Evolutionary conservation across 1,139 yeast species (phyloP).

Genomic region (Diutina siamensis): DNA sequence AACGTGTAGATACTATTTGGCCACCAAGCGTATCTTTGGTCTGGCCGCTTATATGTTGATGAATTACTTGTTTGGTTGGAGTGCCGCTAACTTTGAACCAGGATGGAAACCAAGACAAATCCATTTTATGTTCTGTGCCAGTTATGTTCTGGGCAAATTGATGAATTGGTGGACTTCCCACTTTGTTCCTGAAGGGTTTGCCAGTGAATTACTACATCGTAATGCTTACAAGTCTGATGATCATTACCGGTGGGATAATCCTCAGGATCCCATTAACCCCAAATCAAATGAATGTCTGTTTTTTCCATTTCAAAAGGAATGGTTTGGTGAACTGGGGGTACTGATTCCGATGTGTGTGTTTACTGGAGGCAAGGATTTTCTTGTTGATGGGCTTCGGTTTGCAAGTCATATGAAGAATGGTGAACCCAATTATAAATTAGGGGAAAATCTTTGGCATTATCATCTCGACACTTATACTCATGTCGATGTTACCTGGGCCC

Average conservation of each 20-base stretch:
- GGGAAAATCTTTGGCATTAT: slow-evolving; percentile 23
- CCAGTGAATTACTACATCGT: slow-evolving; percentile 26
- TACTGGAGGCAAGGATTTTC: slow-evolving; percentile 49
- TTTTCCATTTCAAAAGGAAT: not conserved
- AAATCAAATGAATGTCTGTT: slow-evolving; percentile 17
- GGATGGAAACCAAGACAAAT: slow-evolving; percentile 52
- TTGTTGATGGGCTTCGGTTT: slow-evolving; percentile 56
- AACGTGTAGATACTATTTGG: slow-evolving; percentile 31
- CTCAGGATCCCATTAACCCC: slow-evolving; percentile 9
- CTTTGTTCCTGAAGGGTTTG: slow-evolving; percentile 28
- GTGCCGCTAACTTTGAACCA: slow-evolving; percentile 55
- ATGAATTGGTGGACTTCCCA: slow-evolving; percentile 86
- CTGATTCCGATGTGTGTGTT: slow-evolving; percentile 43
- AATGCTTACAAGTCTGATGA: slow-evolving; percentile 21
- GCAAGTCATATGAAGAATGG: slow-evolving; percentile 37
- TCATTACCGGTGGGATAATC: slow-evolving; percentile 10
- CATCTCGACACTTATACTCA: slow-evolving; percentile 40
- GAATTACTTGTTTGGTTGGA: slow-evolving; percentile 80
- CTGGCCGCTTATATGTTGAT: slow-evolving; percentile 65
- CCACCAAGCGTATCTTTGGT: slow-evolving; percentile 43
- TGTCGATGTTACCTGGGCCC: slow-evolving; percentile 48
- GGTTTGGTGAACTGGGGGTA: slow-evolving; percentile 1
- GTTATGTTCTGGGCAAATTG: slow-evolving; percentile 62
- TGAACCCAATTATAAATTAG: slow-evolving; percentile 35
- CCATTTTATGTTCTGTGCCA: slow-evolving; percentile 80